Conservation (phyloP, 768 basidiomycete genomes). For the Mrakia gelida region DNA sequence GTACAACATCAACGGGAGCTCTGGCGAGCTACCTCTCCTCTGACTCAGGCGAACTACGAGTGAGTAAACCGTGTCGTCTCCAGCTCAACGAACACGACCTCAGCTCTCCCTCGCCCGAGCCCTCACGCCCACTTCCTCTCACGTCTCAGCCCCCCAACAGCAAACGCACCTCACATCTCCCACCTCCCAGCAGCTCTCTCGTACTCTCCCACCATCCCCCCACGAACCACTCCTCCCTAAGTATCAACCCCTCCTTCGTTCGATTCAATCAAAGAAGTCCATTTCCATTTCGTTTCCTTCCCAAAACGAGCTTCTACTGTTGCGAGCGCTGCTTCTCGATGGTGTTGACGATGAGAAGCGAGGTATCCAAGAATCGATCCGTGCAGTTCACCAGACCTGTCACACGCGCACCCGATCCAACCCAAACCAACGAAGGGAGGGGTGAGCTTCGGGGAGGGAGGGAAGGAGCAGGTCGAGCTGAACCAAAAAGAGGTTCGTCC, state of each 20-base stretch:
- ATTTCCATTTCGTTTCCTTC: background rate
- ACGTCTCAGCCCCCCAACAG: no score
- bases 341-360: constrained; percentile 28
- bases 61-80: no score
- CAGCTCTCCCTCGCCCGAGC: no score
- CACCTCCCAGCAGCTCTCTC: background rate
- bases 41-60: no score
- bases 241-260: background rate
- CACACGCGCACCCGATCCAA: no score
- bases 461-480: no score
- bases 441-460: background rate
- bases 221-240: background rate
- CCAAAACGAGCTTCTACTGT: background rate
- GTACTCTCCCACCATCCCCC: background rate
- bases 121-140: no score
- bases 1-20: no score
- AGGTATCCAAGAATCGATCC: constrained; percentile 30
- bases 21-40: no score
- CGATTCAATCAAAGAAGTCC: background rate
- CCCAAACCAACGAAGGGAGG: background rate
- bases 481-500: no score
- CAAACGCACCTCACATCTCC: background rate
- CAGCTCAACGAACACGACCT: no score
- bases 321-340: constrained; percentile 31
- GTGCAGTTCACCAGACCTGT: constrained; percentile 30